A percentile compares a stretch with the other conserved stretches of the same genome.
phyloP scores from a whole-genome alignment of 2,329 filamentous ascomycete genomes.

The Aspergillus clavatus region DNA sequence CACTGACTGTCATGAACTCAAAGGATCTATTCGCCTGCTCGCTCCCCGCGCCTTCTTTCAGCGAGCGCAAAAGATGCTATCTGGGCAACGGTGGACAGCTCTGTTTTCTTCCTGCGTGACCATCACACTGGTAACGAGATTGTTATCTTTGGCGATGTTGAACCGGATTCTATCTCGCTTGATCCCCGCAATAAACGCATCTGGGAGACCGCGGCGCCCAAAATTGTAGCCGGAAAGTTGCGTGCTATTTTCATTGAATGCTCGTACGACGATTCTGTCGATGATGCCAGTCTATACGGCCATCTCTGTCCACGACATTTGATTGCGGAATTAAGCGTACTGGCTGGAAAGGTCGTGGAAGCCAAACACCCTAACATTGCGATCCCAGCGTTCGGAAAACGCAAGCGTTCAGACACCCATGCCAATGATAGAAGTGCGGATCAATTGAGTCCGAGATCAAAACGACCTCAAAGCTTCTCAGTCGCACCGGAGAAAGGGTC shows the following conservation, averaged over 20 bases:
- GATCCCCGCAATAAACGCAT: constrained; percentile 75
- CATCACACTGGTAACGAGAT: constrained; percentile 67
- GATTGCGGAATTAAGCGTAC: constrained; percentile 66
- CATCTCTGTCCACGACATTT: constrained; percentile 82
- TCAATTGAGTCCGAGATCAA: constrained; percentile 26
- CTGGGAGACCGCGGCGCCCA: constrained; percentile 85
- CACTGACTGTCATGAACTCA: constrained; percentile 1
- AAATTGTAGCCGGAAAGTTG: constrained; percentile 67
- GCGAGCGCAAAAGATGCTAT: constrained; percentile 15
- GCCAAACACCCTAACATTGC: constrained; percentile 35
- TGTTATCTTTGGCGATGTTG: constrained; percentile 91
- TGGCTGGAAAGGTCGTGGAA: constrained; percentile 67
- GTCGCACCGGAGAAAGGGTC: not conserved
- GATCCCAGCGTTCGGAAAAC: constrained; percentile 36
- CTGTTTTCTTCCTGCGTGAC: constrained; percentile 88
- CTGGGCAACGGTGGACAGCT: constrained; percentile 59
- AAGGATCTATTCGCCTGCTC: constrained; percentile 30
- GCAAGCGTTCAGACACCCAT: constrained; percentile 33
- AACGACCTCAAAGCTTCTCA: constrained; percentile 13
- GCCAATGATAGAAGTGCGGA: constrained; percentile 14
- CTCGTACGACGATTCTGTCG: constrained; percentile 78
- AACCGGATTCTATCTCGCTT: constrained; percentile 80
- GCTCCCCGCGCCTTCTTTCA: constrained; percentile 22
- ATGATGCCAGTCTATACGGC: constrained; percentile 75
- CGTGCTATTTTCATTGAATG: constrained; percentile 91